Base-by-base conservation (phyloP, 306 rosid genomes). In the Cucurbita moschata region DNA sequence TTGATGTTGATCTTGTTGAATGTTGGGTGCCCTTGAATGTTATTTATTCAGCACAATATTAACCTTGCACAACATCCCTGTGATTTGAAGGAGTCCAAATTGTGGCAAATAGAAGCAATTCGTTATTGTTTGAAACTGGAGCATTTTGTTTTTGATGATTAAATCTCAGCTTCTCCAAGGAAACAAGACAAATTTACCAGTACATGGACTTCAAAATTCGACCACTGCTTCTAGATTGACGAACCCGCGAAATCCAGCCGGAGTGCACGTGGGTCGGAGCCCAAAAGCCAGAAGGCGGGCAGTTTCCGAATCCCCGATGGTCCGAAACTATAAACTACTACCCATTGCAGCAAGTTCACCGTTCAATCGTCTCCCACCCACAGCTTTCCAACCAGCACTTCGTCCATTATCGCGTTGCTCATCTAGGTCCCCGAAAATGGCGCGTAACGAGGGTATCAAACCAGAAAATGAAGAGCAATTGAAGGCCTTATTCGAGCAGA, bases 401-500 rank as follows among this genome's bases (percentile, higher is more conserved):
- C 68, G 26, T 43, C 68, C 55, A 56, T 73, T 10, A 8, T 38
- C 35, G 73, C 10, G 6, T 50, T 13, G 40, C 26, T 39, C 59
- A 49, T 58, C 44, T 13, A 37, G 72, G 51, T 56, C 74, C 15
- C 19, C 52, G 46, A 77, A 67, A 23, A 50, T 54, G 72, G 58
- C 72, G 79, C 83, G 50, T 66, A 65, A 9, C 75, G 71, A 30
- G 72, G 56, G 30, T 40, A 74, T 35, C 80, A 37, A 16, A 69
- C 16, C 56, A 51, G 71, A 42, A 66, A 37, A 40, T 5, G 69
- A 60, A 3, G 86, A 78, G 15, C 77, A 83, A 9, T 67, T 87
- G 4, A 91, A 89, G 19, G 77, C 80, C 37, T 19, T 86, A 0
- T 95, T 89, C 86, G 86, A 86, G 77, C 88, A 91, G 71, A 95